Conservation (phyloP, 345 rosid species). For the Clausena lansium region DNA sequence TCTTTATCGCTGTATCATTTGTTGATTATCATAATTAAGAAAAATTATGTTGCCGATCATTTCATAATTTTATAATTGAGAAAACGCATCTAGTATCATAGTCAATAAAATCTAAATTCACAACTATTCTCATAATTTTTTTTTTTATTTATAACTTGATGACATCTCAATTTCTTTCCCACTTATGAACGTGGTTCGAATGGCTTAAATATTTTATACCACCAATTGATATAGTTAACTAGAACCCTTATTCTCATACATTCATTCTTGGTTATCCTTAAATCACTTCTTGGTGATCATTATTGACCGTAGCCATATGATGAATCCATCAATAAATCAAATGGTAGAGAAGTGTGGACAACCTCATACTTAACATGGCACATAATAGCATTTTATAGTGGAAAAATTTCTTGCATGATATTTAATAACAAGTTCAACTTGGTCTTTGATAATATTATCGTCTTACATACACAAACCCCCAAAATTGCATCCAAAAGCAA, state of each 20-base stretch:
- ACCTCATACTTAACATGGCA: neutral
- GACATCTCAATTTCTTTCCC: no score
- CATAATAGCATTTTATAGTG: neutral
- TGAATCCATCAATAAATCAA: neutral
- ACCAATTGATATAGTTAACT: no score
- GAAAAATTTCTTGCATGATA: neutral
- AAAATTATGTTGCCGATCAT: neutral
- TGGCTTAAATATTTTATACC: no score
- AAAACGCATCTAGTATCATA: neutral
- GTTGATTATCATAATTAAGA: no score
- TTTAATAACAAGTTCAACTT: neutral
- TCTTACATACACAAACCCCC: neutral
- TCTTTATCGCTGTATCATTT: neutral
- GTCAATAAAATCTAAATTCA: neutral
- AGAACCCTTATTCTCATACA: no score
- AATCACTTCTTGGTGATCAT: neutral
- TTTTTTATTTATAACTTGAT: no score
- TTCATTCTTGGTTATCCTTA: no score
- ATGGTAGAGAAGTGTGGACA: neutral
- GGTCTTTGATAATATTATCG: neutral
- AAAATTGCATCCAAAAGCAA: neutral
- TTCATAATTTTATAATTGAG: neutral
- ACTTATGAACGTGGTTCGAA: no score
- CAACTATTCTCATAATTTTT: no score
- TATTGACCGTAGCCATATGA: neutral